A percentile compares a stretch with the other conserved stretches of the same genome.
phyloP scores from a whole-genome alignment of 495 filamentous ascomycete species.

The Penicillium paradoxum region DNA sequence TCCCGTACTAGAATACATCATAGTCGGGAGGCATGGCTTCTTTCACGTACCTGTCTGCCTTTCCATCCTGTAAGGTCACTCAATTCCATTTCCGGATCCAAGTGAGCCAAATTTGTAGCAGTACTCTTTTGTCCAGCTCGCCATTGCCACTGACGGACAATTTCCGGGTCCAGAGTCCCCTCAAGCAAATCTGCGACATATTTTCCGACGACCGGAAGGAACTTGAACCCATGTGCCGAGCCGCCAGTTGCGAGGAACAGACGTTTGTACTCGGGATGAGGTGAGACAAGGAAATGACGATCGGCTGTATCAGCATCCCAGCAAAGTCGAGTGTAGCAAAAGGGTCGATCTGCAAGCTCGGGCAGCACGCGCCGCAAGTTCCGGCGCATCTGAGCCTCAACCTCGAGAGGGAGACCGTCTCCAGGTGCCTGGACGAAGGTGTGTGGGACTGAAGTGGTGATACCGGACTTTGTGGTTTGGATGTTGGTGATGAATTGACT shows the following conservation, averaged over 20 bases:
- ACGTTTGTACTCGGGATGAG: constrained; percentile 37
- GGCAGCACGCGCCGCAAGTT: constrained; percentile 41
- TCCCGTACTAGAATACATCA: no score
- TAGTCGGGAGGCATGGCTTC: no score
- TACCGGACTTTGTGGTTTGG: no score
- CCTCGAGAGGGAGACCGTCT: constrained; percentile 20
- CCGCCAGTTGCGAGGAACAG: constrained; percentile 48
- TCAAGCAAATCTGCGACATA: constrained; percentile 18
- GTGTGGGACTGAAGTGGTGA: no score
- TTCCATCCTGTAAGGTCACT: no score
- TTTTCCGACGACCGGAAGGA: constrained; percentile 45
- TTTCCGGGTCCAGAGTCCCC: no score
- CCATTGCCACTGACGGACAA: no score
- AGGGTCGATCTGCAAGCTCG: constrained; percentile 19
- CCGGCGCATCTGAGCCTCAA: constrained; percentile 23
- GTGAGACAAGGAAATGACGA: constrained; percentile 50
- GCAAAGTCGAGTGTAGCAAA: constrained; percentile 21
- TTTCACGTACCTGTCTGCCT: no score
- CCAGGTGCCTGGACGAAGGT: no score
- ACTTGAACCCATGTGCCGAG: constrained; percentile 49
- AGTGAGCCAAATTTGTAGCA: no score
- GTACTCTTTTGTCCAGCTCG: no score
- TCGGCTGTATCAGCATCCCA: constrained; percentile 36
- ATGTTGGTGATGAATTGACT: constrained; percentile 35
- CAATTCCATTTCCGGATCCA: no score